Evolutionary conservation across 257 asterid genomes (phyloP), one percentile per base, ranked within the genome.

Genomic region (Rhazya stricta): DNA sequence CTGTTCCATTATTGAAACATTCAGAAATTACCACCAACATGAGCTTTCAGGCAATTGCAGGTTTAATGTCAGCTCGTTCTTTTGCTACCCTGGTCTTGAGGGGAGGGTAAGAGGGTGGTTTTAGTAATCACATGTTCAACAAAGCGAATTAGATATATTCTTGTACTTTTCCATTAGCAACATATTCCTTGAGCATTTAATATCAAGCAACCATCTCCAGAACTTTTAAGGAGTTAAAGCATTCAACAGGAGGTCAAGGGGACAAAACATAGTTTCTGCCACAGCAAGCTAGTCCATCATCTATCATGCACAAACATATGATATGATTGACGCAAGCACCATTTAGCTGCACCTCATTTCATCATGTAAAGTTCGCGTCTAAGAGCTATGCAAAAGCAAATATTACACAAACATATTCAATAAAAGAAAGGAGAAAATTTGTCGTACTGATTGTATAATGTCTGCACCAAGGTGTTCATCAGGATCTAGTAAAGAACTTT

Each of bases 391-490:
- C 32, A 60, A 53, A 25, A 37, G n/a, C 25, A 30, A 36, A 45
- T 54, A 16, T 67, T 41, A 68, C 34, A 80, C 3, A 41, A 27
- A n/a, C 30, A 73, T 48, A n/a, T 54, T 34, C 21, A 3, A 21
- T 23, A 23, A 45, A 63, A 36, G 9, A n/a, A 41, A 54, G 32
- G 9, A 34, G 5, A 48, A 60, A 70, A 70, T 48, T 75, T 12
- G 79, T 61, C 89, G 56, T 80, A 94, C 98, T 91, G 19, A 80
- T 82, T 85, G 89, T 76, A 94, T 86, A 81, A 94, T 89, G 83
- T 89, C 96, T 42, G 99, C 97, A 78, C 99, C 99, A 65, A 89
- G 87, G 75, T 83, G 88, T 87, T 94, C 99, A 70, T 94, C 97
- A 36, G 84, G 85, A 78, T 94, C 95, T 76, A 80, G 81, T 73